Evolutionary conservation across 768 basidiomycete species (phyloP).

Genomic region (Rhodotorula diobovata): DNA sequence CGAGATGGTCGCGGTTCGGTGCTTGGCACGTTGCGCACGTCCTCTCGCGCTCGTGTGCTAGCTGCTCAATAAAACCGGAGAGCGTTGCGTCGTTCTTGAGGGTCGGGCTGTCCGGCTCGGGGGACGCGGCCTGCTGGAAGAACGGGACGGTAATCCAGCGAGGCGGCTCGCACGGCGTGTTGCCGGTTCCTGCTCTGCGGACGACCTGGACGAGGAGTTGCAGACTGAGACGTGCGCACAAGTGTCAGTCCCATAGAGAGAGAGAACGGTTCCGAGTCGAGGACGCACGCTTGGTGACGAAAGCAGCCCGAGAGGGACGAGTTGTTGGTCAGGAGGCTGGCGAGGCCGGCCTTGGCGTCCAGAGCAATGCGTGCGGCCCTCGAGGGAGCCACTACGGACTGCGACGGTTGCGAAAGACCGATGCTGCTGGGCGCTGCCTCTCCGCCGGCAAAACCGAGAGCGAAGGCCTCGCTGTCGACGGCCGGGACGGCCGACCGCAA

Average conservation of each 20-base stretch:
- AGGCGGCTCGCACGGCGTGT: slow-evolving; percentile 21
- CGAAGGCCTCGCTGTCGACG: background rate
- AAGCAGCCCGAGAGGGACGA: slow-evolving; percentile 24
- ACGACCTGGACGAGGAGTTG: slow-evolving; percentile 35
- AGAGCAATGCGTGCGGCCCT: slow-evolving; percentile 24
- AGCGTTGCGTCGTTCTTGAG: slow-evolving; percentile 10
- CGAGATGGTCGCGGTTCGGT: slow-evolving; percentile 5
- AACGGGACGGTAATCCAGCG: slow-evolving; percentile 20
- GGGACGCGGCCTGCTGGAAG: background rate
- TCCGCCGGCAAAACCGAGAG: slow-evolving; percentile 18
- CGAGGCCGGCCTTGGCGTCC: slow-evolving; percentile 25
- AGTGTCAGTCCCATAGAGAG: too few species aligned
- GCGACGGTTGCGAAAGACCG: background rate
- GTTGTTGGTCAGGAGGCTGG: slow-evolving; percentile 36
- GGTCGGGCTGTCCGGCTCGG: background rate
- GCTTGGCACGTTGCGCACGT: slow-evolving; percentile 7
- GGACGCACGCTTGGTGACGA: slow-evolving; percentile 25
- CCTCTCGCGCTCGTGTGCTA: background rate
- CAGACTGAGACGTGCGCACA: slow-evolving; percentile 15
- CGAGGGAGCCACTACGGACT: background rate
- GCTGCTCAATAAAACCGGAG: slow-evolving; percentile 1
- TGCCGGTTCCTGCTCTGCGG: background rate
- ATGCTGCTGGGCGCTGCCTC: background rate
- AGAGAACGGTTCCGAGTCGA: background rate
- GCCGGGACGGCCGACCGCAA: slow-evolving; percentile 7